These are phyloP conservation scores for Diplodia scrobiculata DNA, from an alignment of 2,329 filamentous ascomycete species.

Conservation along the genomic window DNA sequence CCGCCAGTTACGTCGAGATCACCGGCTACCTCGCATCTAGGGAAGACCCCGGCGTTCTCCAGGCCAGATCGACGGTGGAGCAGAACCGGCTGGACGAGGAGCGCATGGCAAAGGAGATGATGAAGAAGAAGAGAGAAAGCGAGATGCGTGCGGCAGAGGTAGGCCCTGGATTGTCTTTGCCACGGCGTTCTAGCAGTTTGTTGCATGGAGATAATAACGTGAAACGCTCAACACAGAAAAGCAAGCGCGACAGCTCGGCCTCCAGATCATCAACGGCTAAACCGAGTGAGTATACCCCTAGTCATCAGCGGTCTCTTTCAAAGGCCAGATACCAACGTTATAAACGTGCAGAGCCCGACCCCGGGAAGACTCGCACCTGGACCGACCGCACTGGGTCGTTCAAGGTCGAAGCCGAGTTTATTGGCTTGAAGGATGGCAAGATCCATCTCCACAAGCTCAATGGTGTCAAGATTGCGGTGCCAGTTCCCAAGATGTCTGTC, in stretches of 20 bases:
- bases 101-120: constrained; percentile 74
- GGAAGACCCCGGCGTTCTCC: constrained; percentile 56
- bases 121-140: constrained; percentile 48
- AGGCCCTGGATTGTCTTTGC: constrained; percentile 74
- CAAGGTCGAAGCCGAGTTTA: constrained; percentile 94
- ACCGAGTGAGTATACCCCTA: constrained; percentile 64
- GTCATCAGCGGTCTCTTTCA: constrained; percentile 29
- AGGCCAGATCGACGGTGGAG: constrained; percentile 69
- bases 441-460: constrained; percentile 98
- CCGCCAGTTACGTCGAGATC: constrained; percentile 92
- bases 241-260: constrained; percentile 67
- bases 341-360: constrained; percentile 69
- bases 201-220: constrained; percentile 66
- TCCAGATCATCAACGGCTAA: constrained; percentile 60
- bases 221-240: constrained; percentile 71
- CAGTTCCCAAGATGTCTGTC: constrained; percentile 90
- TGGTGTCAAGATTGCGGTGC: constrained; percentile 96
- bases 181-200: constrained; percentile 78
- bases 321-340: constrained; percentile 27
- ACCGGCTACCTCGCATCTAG: constrained; percentile 64
- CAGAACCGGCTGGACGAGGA: constrained; percentile 79
- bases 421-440: constrained; percentile 91
- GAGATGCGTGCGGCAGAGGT: constrained; percentile 61
- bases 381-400: constrained; percentile 94
- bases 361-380: constrained; percentile 83